Base-by-base conservation (phyloP, 345 rosid genomes). In the Salix dunnii region DNA sequence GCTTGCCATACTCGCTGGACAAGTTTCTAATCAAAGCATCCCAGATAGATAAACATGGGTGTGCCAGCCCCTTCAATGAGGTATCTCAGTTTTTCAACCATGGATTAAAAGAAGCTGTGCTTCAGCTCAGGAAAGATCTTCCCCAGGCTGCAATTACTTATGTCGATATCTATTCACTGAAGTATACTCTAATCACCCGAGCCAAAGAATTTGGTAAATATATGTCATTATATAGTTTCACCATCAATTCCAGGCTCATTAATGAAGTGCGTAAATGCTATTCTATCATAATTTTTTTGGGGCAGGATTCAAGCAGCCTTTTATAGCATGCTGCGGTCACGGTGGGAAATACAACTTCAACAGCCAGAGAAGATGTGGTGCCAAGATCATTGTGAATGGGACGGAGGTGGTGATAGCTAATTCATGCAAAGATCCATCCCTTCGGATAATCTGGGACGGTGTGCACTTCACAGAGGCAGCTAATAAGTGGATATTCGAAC, bases 311-410 rank as follows among this genome's bases (percentile, higher is more conserved):
- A 53, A 53, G 72, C 36, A 79, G 7, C 90, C 94, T 69, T 74
- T 89, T 20, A 33, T 82, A 27, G 90, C 91, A 14, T 91, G 94
- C 48, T 91, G 97, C 79, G 94, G 98, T 3, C 87, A 90, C 49
- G 91, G 92, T 68, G 94, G 93, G 23, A 91, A 86, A 87, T 91
- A 91, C 23, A 90, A 91, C 69, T 92, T 70, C 84, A 82, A 86
- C 85, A 81, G 71, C 12, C 40, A 36, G 0, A 71, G 70, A n/a
- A 86, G 77, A 75, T 88, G 93, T 72, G 96, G 96, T 31, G 86
- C 83, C 55, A 84, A 79, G 77, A 70, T 78, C 51, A 53, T 20
- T 23, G 83, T 81, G 67, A 53, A 85, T 49, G 94, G 91, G 3
- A 87, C 81, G 74, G 90, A 87, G 72, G 53, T 68, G 17, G 71